A percentile compares a stretch with the other conserved stretches of the same genome.
Conservation (phyloP, 257 asterid species). For the Ajuga chamaepitys region DNA sequence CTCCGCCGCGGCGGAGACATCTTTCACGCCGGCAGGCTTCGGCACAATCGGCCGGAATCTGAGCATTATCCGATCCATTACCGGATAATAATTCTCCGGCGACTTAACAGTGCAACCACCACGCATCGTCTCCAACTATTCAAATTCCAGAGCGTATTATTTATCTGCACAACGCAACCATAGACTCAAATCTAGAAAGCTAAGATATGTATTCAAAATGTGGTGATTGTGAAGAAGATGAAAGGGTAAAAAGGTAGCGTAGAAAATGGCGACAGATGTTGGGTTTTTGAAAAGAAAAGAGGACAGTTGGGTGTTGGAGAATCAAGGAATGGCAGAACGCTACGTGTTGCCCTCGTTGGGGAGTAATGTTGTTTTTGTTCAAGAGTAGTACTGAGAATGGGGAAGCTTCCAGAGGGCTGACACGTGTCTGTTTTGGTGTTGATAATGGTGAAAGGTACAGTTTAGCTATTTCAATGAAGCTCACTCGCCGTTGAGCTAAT, state of each 20-base stretch:
- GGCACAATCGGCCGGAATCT: conserved; percentile 41
- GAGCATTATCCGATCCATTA: conserved; percentile 22
- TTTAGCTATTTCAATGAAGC: background rate
- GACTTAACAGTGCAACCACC: conserved; percentile 5
- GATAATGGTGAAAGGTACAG: conserved; percentile 12
- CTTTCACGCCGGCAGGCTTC: conserved; percentile 25
- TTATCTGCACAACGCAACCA: background rate
- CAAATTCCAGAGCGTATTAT: background rate
- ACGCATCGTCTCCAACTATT: background rate
- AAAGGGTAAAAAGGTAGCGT: background rate
- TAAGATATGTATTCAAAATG: background rate
- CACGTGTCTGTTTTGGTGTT: conserved; percentile 9
- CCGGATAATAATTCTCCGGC: background rate
- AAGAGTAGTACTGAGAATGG: background rate
- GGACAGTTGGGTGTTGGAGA: background rate
- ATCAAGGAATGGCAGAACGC: conserved; percentile 1
- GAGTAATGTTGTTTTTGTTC: background rate
- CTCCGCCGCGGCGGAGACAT: background rate
- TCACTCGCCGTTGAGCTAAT: conserved; percentile 2
- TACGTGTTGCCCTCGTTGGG: conserved; percentile 8
- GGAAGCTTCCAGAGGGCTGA: conserved; percentile 10
- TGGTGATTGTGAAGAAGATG: background rate
- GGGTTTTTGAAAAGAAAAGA: background rate
- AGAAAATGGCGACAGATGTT: conserved; percentile 4
- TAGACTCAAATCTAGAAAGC: background rate